Evolutionary conservation across 106 monocot species (phyloP).

Genomic region (Agapanthus africanus): DNA sequence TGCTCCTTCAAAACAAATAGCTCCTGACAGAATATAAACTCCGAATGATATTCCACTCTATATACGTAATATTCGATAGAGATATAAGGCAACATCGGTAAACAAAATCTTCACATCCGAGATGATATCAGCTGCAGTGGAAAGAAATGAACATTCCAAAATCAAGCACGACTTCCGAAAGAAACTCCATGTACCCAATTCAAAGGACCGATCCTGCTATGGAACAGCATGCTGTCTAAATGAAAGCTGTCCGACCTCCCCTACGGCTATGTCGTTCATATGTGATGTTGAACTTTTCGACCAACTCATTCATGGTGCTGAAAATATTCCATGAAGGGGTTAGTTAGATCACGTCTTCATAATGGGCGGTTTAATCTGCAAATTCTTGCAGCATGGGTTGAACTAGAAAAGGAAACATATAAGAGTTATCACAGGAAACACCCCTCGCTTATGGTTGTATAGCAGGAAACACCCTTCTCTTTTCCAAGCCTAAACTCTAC

Average conservation of each 20-base stretch:
- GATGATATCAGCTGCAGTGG: background rate
- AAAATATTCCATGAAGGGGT: slow-evolving; percentile 6
- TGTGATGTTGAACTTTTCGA: slow-evolving; percentile 77
- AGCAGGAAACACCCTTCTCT: too few relatives aligned
- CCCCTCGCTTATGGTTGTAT: too few relatives aligned
- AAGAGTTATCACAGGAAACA: background rate
- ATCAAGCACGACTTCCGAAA: background rate
- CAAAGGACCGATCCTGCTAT: background rate
- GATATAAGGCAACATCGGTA: too few relatives aligned
- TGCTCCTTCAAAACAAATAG: too few relatives aligned
- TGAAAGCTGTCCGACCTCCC: slow-evolving; percentile 72
- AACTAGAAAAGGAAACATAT: background rate
- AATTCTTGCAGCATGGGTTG: background rate
- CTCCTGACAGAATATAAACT: too few relatives aligned
- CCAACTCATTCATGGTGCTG: slow-evolving; percentile 91
- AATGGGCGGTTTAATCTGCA: background rate
- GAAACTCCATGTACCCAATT: background rate
- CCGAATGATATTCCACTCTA: too few relatives aligned
- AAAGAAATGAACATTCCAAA: background rate
- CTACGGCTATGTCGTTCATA: slow-evolving; percentile 77
- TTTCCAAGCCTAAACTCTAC: too few relatives aligned
- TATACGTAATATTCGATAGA: too few relatives aligned
- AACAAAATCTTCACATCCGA: background rate
- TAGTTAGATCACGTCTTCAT: background rate
- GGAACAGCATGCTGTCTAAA: slow-evolving; percentile 12